Evolutionary conservation across 768 basidiomycete species (phyloP), one percentile per base, ranked within the genome.

Genomic region (Boletus vinaceobasis): DNA sequence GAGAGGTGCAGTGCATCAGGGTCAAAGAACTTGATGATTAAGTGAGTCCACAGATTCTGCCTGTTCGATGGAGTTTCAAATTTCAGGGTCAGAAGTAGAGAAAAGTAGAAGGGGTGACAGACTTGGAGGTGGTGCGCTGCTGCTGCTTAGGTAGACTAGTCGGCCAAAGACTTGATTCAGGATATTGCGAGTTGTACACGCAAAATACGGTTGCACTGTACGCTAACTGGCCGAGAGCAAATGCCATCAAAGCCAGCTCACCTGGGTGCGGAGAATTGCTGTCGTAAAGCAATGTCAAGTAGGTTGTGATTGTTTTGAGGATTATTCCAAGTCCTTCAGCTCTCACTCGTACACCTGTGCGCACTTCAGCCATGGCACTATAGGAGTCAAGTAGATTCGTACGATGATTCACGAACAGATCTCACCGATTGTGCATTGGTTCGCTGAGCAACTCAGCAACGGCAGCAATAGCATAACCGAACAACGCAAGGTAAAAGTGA

Each of bases 241-340:
- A 98, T 0, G 90, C 91, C 35, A 92, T 63, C 37, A 98, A 77
- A 7, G 88, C 82, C 53, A 82, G 72, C 5, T 77, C 71, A 15
- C 79, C 77, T 0, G 71, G 50, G 35, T 62, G 31, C 54, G 60
- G 23, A 40, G 57, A 59, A 51, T 60, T 59, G 26, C 72, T 67
- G 63, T 84, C 83, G 53, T 77, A 73, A 1, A 86, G 67, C 27
- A 98, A 75, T 2, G 85, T 74, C 5, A 79, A 59, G 57, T 97
- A 87, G 0, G 93, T 93, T 10, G 77, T 73, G 9, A 89, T 49
- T 1, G 92, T 86, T 72, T 92, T 93, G 43, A 72, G 59, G 10
- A 86, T 81, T 8, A 97, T 86, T 19, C 87, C 94, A 2, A 81
- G 71, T 3, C 93, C 97, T 73, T 99, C 96, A 3, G 93, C 91